Base-by-base conservation (phyloP, 2,329 filamentous ascomycete species). In the Verticillium dahliae region DNA sequence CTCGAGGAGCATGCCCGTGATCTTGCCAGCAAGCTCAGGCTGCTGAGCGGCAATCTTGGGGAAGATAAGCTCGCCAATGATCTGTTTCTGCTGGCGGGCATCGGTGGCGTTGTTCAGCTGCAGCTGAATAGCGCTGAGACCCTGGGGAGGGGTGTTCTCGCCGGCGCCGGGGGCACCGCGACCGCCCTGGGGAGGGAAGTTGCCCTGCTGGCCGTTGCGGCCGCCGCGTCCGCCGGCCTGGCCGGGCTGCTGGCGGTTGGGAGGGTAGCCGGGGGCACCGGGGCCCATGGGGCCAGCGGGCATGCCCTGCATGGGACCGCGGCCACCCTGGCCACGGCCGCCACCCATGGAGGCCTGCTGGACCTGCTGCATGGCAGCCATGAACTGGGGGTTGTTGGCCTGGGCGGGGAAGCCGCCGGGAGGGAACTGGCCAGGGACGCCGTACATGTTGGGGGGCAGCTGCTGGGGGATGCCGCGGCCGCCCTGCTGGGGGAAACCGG, bases 1-100 rank as follows among this genome's bases (percentile, higher is more conserved):
- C 86, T 99, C 95, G 71, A 99, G 81, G 71, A 99, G 90, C 95
- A 99, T 99, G 80, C 95, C 95, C 65, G 95, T 99, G 77, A 99
- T 98, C 89, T 99, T 99, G 75, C 95, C 95, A 65, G 95, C 95
- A 72, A 99, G 85, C 71, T 97, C 93, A 63, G 92, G 90, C 82
- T 99, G 95, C 79, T 97, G 89, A 69, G 86, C 87, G 77, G 93
- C 88, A 72, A 99, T 98, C 90, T 98, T 99, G 74, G 95, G 95
- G 85, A 98, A 99, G 70, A 99, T 90, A 69, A 92, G 89, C 81
- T 99, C 95, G 76, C 95, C 95, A 61, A 99, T 88, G 78, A 98
- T 91, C 85, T 99, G 95, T 88, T 99, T 99, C 85, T 98, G 95
- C 81, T 96, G 91, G 57, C 84, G 83, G 45, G 89, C 84, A 70